Conservation (phyloP, 495 filamentous ascomycete species). For the Penicillium egyptiacum region DNA sequence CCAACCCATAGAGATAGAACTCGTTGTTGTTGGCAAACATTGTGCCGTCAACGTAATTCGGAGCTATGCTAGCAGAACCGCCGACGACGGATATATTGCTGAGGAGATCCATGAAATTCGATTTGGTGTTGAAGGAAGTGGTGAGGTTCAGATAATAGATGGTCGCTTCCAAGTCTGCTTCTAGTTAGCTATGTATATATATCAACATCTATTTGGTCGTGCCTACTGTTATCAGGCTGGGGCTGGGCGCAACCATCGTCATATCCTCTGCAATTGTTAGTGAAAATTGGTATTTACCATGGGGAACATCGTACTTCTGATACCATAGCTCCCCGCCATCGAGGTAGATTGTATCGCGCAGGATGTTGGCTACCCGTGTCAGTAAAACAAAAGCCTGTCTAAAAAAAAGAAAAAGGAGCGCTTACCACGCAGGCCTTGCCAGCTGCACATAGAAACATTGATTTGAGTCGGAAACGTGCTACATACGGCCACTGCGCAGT, state of each 20-base stretch:
- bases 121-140: conserved; percentile 43
- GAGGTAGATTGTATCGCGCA: conserved; percentile 66
- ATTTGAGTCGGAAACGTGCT: conserved; percentile 31
- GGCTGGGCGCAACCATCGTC: conserved; percentile 23
- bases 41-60: conserved; percentile 60
- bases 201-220: neutral
- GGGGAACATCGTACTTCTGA: conserved; percentile 27
- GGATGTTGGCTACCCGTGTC: conserved; percentile 50
- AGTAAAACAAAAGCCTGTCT: neutral
- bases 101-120: conserved; percentile 20
- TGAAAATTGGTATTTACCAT: neutral
- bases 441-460: conserved; percentile 58
- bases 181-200: conserved; percentile 38
- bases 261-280: conserved; percentile 21
- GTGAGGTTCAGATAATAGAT: conserved; percentile 49
- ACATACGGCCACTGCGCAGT: conserved; percentile 15
- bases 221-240: neutral
- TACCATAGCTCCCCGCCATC: conserved; percentile 63
- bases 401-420: neutral
- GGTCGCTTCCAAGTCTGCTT: conserved; percentile 49
- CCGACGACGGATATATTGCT: conserved; percentile 41
- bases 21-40: conserved; percentile 66
- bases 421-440: conserved; percentile 53
- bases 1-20: conserved; percentile 47
- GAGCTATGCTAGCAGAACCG: conserved; percentile 50